Conservation (phyloP, 2,329 filamentous ascomycete genomes). For the Tolypocladium nubicola region DNA sequence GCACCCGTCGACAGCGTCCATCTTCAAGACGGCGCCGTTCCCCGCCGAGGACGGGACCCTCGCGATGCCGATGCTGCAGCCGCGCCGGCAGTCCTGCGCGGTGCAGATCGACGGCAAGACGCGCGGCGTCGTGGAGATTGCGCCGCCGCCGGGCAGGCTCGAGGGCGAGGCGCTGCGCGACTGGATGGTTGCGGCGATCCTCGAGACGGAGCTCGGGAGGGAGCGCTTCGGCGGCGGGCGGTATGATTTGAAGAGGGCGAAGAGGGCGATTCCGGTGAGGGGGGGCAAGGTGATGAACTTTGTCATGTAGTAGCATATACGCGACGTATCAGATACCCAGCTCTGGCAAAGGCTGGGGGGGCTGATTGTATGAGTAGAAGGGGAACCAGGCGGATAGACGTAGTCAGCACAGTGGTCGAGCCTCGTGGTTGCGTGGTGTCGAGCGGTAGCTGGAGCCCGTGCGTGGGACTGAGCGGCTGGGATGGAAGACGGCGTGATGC, state of each 20-base stretch:
- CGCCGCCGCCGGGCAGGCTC: constrained; percentile 33
- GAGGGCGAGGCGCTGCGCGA: constrained; percentile 35
- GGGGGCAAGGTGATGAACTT: constrained; percentile 66
- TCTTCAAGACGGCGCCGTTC: constrained; percentile 43
- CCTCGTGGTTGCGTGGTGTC: not conserved
- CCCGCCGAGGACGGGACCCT: constrained; percentile 43
- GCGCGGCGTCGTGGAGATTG: constrained; percentile 56
- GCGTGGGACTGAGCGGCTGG: not conserved
- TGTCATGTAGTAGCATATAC: constrained; percentile 34
- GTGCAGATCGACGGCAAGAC: constrained; percentile 77
- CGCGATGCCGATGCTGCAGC: constrained; percentile 36
- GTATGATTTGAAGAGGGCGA: constrained; percentile 39
- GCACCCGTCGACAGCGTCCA: constrained; percentile 22
- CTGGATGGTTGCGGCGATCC: constrained; percentile 52
- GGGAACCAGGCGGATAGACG: not conserved
- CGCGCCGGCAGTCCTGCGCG: constrained; percentile 44
- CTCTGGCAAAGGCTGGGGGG: not conserved
- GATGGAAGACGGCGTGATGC: too few species aligned
- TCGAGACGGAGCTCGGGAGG: constrained; percentile 49
- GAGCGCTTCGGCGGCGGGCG: constrained; percentile 39
- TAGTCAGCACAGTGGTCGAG: not conserved
- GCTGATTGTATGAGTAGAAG: not conserved
- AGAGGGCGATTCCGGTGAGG: constrained; percentile 55
- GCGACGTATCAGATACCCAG: not conserved
- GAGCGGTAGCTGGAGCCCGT: not conserved